Base-by-base conservation (phyloP, 768 basidiomycete species). In the Hypholoma sublateritium region DNA sequence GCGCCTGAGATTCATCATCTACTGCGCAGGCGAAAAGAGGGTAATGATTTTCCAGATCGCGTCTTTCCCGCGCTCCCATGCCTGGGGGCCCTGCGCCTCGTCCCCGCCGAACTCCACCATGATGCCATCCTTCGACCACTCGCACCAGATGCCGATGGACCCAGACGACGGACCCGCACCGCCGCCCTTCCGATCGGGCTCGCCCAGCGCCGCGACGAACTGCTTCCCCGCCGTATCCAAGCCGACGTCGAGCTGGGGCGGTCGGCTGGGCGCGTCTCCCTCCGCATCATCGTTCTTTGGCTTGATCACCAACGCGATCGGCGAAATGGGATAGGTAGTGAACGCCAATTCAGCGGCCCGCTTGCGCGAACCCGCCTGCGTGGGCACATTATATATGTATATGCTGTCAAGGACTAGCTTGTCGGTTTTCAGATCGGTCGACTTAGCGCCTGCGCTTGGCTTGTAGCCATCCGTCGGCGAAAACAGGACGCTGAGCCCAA, bases 111-210 rank as follows among this genome's bases (percentile, higher is more conserved):
- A 91, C 65, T 94, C 92, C 12, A 92, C 81, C 90, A 94, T 91
- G 35, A 94, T 67, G 2, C 91, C 92, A 58, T 87, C 81, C 62
- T 75, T 80, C 24, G 84, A 79, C 95, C 94, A 97, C 71, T 97
- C 93, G 61, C 93, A 90, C 92, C 93, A 97, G 62, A 96, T 93
- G 25, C 87, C 88, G 62, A 96, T 90, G 32, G 89, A 92, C 37
- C 91, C 90, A 2, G 85, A 84, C 19, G 87, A 88, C 12, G 92
- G 91, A 0, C 92, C 92, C 8, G 85, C 76, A 1, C 95, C 95
- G 19, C 95, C 94, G 6, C 95, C 95, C 69, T 97, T 98, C 59
- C 91, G 80, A 65, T 84, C 84, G 6, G 95, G 95, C 71, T 98
- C 95, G 9, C 94, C 94, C 44, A 97, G 68, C 44, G 70, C 69